Conservation (phyloP, 2,329 filamentous ascomycete genomes). For the Emmonsiellopsis sp. region DNA sequence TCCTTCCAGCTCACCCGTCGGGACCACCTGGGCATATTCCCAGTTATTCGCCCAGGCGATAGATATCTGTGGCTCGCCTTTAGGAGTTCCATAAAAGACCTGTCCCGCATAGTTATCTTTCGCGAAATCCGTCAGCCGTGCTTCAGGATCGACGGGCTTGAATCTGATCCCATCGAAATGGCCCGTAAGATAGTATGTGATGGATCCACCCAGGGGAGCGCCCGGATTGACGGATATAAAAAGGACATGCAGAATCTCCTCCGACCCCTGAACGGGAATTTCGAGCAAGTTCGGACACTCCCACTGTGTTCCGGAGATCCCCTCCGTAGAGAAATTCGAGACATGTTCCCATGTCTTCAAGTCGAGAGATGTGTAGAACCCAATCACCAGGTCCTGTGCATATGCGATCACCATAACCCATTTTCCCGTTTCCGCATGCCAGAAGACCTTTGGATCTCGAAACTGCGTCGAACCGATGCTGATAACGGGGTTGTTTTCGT, state of each 20-base stretch:
- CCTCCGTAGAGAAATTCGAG: slow-evolving; percentile 19
- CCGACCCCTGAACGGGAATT: slow-evolving; percentile 38
- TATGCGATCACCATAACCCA: slow-evolving; percentile 16
- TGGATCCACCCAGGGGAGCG: slow-evolving; percentile 25
- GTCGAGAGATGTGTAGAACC: slow-evolving; percentile 18
- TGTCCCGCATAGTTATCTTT: slow-evolving; percentile 41
- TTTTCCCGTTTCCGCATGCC: slow-evolving; percentile 15
- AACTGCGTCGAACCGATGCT: slow-evolving; percentile 45
- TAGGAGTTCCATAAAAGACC: slow-evolving; percentile 43
- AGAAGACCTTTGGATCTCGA: slow-evolving; percentile 54
- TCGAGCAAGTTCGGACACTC: slow-evolving; percentile 38
- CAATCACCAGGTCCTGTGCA: slow-evolving; percentile 15
- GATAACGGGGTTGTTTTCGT: slow-evolving; percentile 53
- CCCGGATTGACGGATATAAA: slow-evolving; percentile 25
- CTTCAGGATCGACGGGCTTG: slow-evolving; percentile 14
- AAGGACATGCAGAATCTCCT: slow-evolving; percentile 17
- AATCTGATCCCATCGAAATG: slow-evolving; percentile 57
- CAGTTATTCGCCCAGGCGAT: slow-evolving; percentile 53
- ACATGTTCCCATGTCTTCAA: slow-evolving; percentile 19
- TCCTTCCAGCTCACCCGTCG: slow-evolving; percentile 43
- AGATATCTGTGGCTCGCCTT: slow-evolving; percentile 34
- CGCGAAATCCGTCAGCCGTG: slow-evolving; percentile 21
- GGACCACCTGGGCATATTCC: slow-evolving; percentile 48
- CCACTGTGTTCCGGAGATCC: slow-evolving; percentile 21
- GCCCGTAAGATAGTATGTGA: slow-evolving; percentile 33